Evolutionary conservation across 768 basidiomycete species (phyloP).

Genomic region (Pilatotrama ljubarskyi): DNA sequence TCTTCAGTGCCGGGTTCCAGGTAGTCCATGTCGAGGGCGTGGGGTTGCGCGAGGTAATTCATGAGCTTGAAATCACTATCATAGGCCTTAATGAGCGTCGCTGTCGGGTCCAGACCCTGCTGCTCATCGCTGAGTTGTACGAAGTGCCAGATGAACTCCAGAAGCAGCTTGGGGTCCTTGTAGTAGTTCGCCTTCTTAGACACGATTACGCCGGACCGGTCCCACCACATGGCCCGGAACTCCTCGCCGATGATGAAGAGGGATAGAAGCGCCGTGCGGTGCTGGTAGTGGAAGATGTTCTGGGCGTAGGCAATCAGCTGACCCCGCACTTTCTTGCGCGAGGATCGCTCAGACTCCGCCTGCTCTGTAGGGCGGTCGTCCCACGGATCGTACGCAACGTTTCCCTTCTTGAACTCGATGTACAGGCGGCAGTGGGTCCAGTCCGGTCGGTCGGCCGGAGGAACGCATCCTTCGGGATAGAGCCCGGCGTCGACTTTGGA

Average conservation of each 20-base stretch:
- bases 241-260: not conserved
- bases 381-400: not conserved
- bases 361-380: not conserved
- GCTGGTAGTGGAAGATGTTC: not conserved
- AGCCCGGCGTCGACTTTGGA: no score
- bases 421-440: not conserved
- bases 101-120: not conserved
- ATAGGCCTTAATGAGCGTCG: not conserved
- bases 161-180: not conserved
- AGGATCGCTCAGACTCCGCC: not conserved
- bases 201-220: not conserved
- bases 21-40: not conserved
- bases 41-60: not conserved
- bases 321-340: not conserved
- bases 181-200: not conserved
- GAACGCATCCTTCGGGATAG: no score
- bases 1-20: no score
- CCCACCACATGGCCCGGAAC: slow-evolving; percentile 2
- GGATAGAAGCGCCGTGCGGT: not conserved
- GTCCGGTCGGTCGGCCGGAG: not conserved
- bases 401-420: not conserved
- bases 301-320: not conserved
- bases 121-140: not conserved
- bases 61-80: not conserved
- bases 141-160: not conserved